Evolutionary conservation across 257 asterid species (phyloP).

Genomic region (Solanum raphanifolium): DNA sequence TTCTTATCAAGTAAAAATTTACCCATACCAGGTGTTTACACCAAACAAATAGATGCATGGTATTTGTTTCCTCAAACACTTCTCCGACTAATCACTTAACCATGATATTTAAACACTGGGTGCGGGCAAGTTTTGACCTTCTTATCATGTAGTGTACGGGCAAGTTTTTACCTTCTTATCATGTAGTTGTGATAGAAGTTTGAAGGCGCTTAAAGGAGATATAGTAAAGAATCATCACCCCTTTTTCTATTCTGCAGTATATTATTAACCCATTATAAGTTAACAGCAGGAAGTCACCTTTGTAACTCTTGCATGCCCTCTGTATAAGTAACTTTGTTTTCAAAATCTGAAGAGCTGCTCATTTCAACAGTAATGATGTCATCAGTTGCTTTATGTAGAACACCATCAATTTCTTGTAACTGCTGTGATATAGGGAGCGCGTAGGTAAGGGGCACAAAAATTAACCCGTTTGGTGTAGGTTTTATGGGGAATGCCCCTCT

Average conservation of each 20-base stretch:
- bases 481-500: conserved; percentile 88
- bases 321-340: conserved; percentile 41
- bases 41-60: not conserved
- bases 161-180: not conserved
- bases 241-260: not conserved
- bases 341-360: conserved; percentile 40
- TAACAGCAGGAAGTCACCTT: conserved; percentile 29
- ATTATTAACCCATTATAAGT: not conserved
- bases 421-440: conserved; percentile 63
- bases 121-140: not conserved
- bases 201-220: not conserved
- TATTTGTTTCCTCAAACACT: not conserved
- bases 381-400: conserved; percentile 96
- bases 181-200: not conserved
- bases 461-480: conserved; percentile 71
- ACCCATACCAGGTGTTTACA: not conserved
- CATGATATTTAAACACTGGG: not conserved
- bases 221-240: not conserved
- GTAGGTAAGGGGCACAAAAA: conserved; percentile 68
- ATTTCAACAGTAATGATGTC: conserved; percentile 75
- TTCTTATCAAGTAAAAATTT: not conserved
- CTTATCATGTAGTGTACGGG: not conserved
- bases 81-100: not conserved
- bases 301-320: conserved; percentile 66
- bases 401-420: conserved; percentile 63